A percentile compares a stretch with the other conserved stretches of the same genome.
These are phyloP conservation scores for Fusarium equiseti DNA, from an alignment of 2,329 filamentous ascomycete species.

Conservation along the genomic window DNA sequence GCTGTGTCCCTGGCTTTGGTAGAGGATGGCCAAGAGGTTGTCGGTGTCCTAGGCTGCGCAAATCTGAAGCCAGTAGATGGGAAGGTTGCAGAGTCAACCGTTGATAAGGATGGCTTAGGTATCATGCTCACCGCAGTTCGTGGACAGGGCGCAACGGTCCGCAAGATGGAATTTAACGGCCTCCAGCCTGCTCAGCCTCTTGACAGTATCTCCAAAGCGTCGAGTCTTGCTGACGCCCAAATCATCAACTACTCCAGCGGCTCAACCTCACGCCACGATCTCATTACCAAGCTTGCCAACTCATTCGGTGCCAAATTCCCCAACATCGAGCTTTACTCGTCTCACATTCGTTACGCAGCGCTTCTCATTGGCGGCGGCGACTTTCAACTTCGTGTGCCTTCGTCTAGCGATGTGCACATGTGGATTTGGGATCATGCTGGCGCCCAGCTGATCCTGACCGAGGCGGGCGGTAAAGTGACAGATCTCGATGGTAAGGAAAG, in stretches of 20 bases:
- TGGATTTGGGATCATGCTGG: conserved; percentile 68
- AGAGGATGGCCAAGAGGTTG: conserved; percentile 66
- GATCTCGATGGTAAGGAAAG: conserved; percentile 57
- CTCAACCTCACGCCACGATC: conserved; percentile 49
- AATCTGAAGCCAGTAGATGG: conserved; percentile 62
- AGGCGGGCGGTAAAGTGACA: conserved; percentile 66
- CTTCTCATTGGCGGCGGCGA: conserved; percentile 55
- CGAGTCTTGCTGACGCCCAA: conserved; percentile 44
- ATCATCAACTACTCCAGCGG: conserved; percentile 53
- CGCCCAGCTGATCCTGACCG: conserved; percentile 68
- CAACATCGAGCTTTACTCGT: conserved; percentile 56
- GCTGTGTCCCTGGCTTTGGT: conserved; percentile 71
- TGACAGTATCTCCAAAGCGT: conserved; percentile 34
- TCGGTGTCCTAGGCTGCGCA: conserved; percentile 72
- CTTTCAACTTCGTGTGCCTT: conserved; percentile 51
- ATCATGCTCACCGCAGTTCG: conserved; percentile 53
- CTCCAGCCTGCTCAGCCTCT: conserved; percentile 42
- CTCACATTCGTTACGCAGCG: conserved; percentile 55
- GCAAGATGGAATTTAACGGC: conserved; percentile 40
- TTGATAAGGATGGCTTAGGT: conserved; percentile 52
- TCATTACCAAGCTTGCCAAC: conserved; percentile 48
- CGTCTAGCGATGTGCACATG: conserved; percentile 36
- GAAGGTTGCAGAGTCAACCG: conserved; percentile 51
- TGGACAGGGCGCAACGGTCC: conserved; percentile 50
- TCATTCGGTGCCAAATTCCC: conserved; percentile 51